Evolutionary conservation across 1,284 basidiomycete species (phyloP).

Genomic region (Austroboletus olivaceoglutinosus): DNA sequence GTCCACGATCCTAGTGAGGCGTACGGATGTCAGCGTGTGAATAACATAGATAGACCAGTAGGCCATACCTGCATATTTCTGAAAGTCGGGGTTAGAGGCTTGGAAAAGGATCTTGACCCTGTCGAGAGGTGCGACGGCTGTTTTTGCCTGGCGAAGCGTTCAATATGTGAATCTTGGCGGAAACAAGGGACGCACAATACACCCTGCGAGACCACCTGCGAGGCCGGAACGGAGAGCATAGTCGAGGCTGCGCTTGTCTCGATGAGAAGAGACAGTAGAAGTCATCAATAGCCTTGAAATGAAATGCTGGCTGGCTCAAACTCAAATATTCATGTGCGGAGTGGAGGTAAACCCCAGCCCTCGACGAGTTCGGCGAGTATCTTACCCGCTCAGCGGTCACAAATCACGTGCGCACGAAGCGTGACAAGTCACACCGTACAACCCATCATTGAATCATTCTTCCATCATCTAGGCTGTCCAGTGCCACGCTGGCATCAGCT

Average conservation of each 20-base stretch:
- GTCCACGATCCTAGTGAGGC: constrained; percentile 67
- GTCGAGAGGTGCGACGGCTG: constrained; percentile 95
- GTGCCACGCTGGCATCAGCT: too few species aligned
- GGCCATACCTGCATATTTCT: constrained; percentile 82
- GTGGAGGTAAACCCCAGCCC: too few species aligned
- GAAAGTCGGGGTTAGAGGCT: constrained; percentile 93
- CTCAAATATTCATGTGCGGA: constrained; percentile 22
- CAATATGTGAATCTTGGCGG: constrained; percentile 7
- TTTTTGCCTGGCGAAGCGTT: constrained; percentile 73
- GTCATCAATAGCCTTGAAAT: constrained; percentile 25
- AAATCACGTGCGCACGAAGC: constrained; percentile 2
- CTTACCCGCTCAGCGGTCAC: too few species aligned
- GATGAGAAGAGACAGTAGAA: constrained; percentile 37
- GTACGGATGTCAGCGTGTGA: constrained; percentile 6
- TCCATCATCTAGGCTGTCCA: too few species aligned
- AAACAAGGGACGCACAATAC: constrained; percentile 66
- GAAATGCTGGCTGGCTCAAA: neutral
- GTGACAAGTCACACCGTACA: neutral
- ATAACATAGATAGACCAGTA: constrained; percentile 4
- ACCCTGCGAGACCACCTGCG: constrained; percentile 92
- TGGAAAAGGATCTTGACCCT: constrained; percentile 99
- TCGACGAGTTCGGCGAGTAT: too few species aligned
- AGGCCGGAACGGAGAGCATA: constrained; percentile 81
- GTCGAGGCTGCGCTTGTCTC: constrained; percentile 69
- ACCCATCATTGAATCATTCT: too few species aligned